These are phyloP conservation scores for Diplotaxis tenuifolia DNA, from an alignment of 345 rosid species.

Conservation along the genomic window DNA sequence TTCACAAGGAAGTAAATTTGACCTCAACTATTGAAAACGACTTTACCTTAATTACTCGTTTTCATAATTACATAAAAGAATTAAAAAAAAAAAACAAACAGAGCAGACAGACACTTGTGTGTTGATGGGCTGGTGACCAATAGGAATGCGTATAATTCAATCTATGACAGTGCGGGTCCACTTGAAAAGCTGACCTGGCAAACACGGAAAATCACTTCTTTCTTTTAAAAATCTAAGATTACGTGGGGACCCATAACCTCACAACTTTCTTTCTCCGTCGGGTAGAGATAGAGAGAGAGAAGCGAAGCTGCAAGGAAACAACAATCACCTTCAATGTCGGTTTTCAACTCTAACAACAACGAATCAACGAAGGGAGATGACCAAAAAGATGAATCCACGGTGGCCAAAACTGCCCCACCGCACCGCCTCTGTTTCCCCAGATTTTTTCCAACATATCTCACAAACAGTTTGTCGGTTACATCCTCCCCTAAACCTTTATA, in stretches of 20 bases:
- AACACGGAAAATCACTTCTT: conserved; percentile 27
- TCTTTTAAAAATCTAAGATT: conserved; percentile 9
- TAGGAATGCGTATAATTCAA: background rate
- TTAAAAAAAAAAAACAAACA: background rate
- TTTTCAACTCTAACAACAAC: background rate
- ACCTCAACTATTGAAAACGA: conserved; percentile 5
- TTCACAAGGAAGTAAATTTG: conserved; percentile 18
- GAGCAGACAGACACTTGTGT: background rate
- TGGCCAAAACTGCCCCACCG: conserved; percentile 25
- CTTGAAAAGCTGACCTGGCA: conserved; percentile 27
- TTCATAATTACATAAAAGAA: background rate
- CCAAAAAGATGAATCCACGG: conserved; percentile 18
- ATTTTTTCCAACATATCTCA: conserved; percentile 28
- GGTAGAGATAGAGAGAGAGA: background rate
- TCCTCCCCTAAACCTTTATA: conserved; percentile 32
- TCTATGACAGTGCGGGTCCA: background rate
- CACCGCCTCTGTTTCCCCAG: conserved; percentile 51
- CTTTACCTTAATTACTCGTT: background rate
- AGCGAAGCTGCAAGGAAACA: conserved; percentile 21
- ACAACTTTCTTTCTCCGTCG: background rate
- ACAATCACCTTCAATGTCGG: conserved; percentile 22
- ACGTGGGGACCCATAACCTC: conserved; percentile 23
- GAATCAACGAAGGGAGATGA: conserved; percentile 14
- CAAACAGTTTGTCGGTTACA: conserved; percentile 52
- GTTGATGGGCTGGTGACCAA: conserved; percentile 2